Base-by-base conservation (phyloP, 176 grass and related monocot species). In the Juncus effusus region DNA sequence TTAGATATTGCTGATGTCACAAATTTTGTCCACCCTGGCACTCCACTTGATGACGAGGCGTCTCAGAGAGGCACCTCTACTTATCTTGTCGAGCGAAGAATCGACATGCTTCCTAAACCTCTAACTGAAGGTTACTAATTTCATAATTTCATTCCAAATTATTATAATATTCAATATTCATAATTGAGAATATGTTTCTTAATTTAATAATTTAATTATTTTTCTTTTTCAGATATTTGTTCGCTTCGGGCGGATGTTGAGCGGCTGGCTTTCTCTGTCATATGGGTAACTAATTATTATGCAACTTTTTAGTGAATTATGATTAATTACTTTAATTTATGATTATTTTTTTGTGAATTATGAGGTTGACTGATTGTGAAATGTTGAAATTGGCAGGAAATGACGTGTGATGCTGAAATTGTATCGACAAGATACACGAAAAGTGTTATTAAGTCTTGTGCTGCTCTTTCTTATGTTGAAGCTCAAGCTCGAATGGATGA, bases 401-500 rank as follows among this genome's bases (percentile, higher is more conserved):
- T 92, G 83, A 97, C 93, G 75, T 80, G 85, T 76, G 71, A 97
- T 66, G 85, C 93, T 77, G 68, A 89, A 74, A 86, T 92, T 75
- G 72, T 92, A 75, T 84, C 78, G 10, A 82, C 88, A 52, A 92
- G 82, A 85, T 97, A 83, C 62, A 89, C 88, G 62, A 97, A 92
- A 80, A 97, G 88, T 63, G 82, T 79, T 68, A 97, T 97, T 67
- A 92, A 86, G 74, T 97, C 93, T 76, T 92, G 85, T 84, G 88
- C 88, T 76, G 93, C 93, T 79, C 75, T 97, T 77, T 97, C 93
- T 74, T 97, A 97, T 82, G 85, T 97, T 9, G 93, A 97, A 80
- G 93, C 93, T 54, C 93, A 97, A 86, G 93, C 93, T 42, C 88
- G 88, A 64, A 97, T 97, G 93, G 93, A 97, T 84, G 93, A 97